Base-by-base conservation (phyloP, 2,329 filamentous ascomycete species). In the Trichoderma lentiforme region DNA sequence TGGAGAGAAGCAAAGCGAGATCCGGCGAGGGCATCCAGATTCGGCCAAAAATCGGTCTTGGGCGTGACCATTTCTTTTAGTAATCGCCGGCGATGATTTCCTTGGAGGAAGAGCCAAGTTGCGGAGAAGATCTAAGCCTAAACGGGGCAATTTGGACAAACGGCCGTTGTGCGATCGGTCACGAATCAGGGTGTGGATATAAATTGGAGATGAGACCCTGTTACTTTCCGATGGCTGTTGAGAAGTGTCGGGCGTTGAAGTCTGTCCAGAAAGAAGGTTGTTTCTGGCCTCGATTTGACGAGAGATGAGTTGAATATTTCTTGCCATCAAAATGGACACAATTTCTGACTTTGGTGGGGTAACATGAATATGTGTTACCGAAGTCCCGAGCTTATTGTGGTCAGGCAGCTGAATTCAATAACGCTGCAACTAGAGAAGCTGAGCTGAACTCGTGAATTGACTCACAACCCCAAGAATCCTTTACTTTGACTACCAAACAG, bases 11-110 rank as follows among this genome's bases (percentile, higher is more conserved):
- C 26, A 21, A 14, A 51, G 65, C 56, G 66, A 61, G 39, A n/a
- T 30, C 66, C 66, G 66, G 66, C 66, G 66, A 53, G 43, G 14
- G 30, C 57, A 61, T 58, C 66, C 66, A 62, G 57, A 70, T 70
- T 61, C 57, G 66, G 66, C n/a, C 66, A 53, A 70, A 70, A 61
- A 61, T 62, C 66, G 57, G 66, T n/a, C 66, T 53, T 15, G 64
- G 36, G n/a, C 63, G 34, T 53, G 47, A 24, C 63, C 63, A 51
- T 69, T 58, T 47, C 26, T 34, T 68, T 70, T 61, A 70, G 66
- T 70, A 70, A 70, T 43, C 57, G 26, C 51, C 66, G 66, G 57
- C 66, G 66, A 70, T 61, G 39, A 21, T 53, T 70, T 70, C 66
- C 66, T n/a, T 62, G 15, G 26, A n/a, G 57, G 57, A 26, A 36